Evolutionary conservation across 2,329 filamentous ascomycete genomes (phyloP), one percentile per base, ranked within the genome.

Genomic region (Teratosphaeria destructans): DNA sequence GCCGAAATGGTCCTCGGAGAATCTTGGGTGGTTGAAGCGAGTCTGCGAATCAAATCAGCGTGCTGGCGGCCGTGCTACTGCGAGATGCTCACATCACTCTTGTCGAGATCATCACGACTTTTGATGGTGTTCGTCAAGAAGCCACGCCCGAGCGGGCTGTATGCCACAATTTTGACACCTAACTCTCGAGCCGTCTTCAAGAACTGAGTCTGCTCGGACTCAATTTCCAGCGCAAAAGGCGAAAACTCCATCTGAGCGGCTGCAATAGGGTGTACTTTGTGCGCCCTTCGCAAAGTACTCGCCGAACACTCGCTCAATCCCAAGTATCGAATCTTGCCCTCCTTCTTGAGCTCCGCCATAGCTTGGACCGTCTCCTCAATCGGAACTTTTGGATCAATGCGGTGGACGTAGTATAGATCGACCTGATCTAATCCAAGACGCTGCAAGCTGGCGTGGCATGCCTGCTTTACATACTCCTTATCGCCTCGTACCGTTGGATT

Each of bases 181-280:
- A 82, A 74, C 63, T 81, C 78, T 2, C 78, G 74, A 59, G 76
- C 77, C 2, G 78, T 75, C 27, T 73, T 68, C 3, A 79, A 70
- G 19, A 81, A 67, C 47, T 76, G 63, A 3, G 71, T 74, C 57
- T 60, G 72, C 61, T 64, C 64, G 0, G 68, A 69, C 61, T 83
- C 81, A 52, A 83, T 81, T 49, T 81, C 79, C 6, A 75, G 68
- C 1, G 72, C 72, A 64, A 81, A 82, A 0, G 77, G 75, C 3
- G 74, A 78, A 68, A 80, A 82, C 64, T 82, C 81, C 55, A 81
- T 74, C 70, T 84, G 80, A n/a, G 80, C 77, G 8, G 77, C 78
- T 4, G 76, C 71, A 57, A 85, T 78, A 5, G 75, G 79, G 59
- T 78, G 74, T 3, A 83, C 71, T 14, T 72, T 73, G 66, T 71